phyloP scores from a whole-genome alignment of 805 yeast genomes.

The Ogataea ganodermae region DNA sequence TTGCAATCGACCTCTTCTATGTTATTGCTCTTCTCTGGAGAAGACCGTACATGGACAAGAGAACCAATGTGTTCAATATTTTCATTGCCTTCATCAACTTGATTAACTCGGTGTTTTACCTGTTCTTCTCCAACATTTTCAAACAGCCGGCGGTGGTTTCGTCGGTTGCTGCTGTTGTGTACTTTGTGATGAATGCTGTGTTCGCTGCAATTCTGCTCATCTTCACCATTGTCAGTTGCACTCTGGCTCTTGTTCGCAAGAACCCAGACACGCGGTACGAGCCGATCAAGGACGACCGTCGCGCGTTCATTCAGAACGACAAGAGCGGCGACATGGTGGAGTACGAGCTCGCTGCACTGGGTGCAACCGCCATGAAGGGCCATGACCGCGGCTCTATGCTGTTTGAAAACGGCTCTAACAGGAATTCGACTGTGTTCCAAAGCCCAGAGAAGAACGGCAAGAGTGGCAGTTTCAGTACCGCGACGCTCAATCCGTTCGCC shows the following conservation, averaged over 20 bases:
- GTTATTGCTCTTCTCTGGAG: conserved; percentile 64
- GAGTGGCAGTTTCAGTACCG: conserved; percentile 16
- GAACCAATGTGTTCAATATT: conserved; percentile 93
- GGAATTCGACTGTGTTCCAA: conserved; percentile 27
- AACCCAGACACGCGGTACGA: conserved; percentile 95
- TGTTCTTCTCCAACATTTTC: conserved; percentile 85
- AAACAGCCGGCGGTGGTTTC: conserved; percentile 85
- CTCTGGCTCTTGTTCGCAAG: conserved; percentile 78
- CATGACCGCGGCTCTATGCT: conserved; percentile 46
- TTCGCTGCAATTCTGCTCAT: conserved; percentile 80
- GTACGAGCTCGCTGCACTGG: conserved; percentile 71
- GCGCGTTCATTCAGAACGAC: conserved; percentile 79
- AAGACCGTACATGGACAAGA: conserved; percentile 91
- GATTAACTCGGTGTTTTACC: conserved; percentile 80
- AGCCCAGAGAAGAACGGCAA: conserved; percentile 27
- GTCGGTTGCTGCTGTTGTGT: conserved; percentile 87
- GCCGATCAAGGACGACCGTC: conserved; percentile 96
- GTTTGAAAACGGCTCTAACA: conserved; percentile 29
- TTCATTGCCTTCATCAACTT: conserved; percentile 77
- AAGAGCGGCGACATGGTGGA: conserved; percentile 43
- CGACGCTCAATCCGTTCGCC: conserved; percentile 24
- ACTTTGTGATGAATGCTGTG: conserved; percentile 85
- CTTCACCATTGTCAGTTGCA: conserved; percentile 86
- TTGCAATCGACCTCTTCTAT: conserved; percentile 73
- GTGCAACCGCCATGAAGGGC: conserved; percentile 67